These are phyloP conservation scores for Ascochyta pisi DNA, from an alignment of 2,329 filamentous ascomycete genomes.

Conservation along the genomic window DNA sequence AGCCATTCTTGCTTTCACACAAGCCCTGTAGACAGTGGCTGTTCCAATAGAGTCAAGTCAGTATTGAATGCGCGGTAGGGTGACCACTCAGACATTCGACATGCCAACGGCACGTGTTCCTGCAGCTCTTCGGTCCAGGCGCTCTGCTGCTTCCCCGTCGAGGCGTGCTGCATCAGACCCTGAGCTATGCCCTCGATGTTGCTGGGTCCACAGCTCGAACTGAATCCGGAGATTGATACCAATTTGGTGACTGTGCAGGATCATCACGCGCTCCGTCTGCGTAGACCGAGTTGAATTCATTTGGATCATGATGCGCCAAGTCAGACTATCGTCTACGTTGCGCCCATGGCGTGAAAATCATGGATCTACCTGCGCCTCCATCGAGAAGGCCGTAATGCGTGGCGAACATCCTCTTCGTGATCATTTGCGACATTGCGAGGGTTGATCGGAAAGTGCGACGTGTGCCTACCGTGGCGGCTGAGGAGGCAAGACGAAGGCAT, in stretches of 20 bases:
- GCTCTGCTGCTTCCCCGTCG: neutral
- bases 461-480: neutral
- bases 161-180: constrained; percentile 9
- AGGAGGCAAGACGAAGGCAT: neutral
- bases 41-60: neutral
- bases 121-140: constrained; percentile 1
- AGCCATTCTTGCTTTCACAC: neutral
- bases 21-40: neutral
- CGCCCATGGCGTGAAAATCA: neutral
- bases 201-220: neutral
- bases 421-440: neutral
- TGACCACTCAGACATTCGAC: neutral
- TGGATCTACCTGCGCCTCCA: neutral
- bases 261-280: constrained; percentile 3
- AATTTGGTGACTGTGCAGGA: constrained; percentile 11
- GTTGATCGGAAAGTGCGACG: neutral
- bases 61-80: neutral
- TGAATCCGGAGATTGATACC: constrained; percentile 13
- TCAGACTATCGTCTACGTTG: constrained; percentile 1
- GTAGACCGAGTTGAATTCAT: neutral
- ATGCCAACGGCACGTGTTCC: constrained; percentile 3
- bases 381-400: neutral
- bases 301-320: constrained; percentile 9
- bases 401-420: neutral
- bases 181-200: constrained; percentile 5